Evolutionary conservation across 257 asterid species (phyloP).

Genomic region (Jasminum sambac): DNA sequence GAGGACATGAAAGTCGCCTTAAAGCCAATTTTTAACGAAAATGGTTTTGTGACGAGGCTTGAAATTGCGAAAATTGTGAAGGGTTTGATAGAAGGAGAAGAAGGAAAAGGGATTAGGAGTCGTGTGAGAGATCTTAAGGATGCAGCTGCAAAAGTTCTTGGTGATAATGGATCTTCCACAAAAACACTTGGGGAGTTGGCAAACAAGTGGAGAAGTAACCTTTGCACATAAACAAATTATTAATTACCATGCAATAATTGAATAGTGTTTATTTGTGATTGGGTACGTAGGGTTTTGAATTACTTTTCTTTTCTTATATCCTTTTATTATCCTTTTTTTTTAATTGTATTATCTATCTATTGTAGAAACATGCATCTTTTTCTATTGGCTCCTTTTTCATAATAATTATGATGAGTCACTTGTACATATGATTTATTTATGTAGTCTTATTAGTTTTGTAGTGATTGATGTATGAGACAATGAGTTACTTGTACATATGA

Average conservation of each 20-base stretch:
- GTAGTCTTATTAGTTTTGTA: too few relatives aligned
- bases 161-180: slow-evolving; percentile 36
- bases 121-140: slow-evolving; percentile 23
- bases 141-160: slow-evolving; percentile 21
- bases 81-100: slow-evolving; percentile 27
- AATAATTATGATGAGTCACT: too few relatives aligned
- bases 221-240: not conserved
- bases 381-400: not conserved
- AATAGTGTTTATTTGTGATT: not conserved
- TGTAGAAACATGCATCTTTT: not conserved
- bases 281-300: not conserved
- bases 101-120: slow-evolving; percentile 22
- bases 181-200: slow-evolving; percentile 31
- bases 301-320: not conserved
- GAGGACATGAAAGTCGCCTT: slow-evolving; percentile 29
- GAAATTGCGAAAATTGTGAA: slow-evolving; percentile 23
- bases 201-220: slow-evolving; percentile 29
- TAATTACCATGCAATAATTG: not conserved
- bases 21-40: slow-evolving; percentile 16
- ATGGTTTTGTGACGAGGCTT: slow-evolving; percentile 19
- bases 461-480: too few relatives aligned
- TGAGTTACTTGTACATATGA: too few relatives aligned
- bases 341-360: not conserved
- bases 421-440: too few relatives aligned
- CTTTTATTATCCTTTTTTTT: not conserved